Base-by-base conservation (phyloP, 441 rosid species). In the Populus hybrid region DNA sequence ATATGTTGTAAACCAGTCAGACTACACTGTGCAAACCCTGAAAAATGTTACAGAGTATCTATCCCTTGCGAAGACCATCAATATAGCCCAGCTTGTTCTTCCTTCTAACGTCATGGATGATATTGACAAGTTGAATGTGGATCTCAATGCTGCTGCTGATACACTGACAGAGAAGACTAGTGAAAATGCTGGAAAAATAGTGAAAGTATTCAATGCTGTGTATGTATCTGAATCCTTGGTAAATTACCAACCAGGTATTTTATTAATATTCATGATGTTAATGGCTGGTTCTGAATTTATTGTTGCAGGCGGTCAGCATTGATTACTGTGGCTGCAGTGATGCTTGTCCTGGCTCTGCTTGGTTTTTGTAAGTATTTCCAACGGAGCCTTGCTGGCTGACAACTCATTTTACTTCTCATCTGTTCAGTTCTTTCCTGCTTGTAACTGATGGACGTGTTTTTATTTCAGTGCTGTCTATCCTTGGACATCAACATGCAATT, bases 1-100 rank as follows among this genome's bases (percentile, higher is more conserved):
- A 69, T 95, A 89, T 82, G 97, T 95, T 7, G 97, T 95, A 23
- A 91, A 95, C 85, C 98, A 91, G 78, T 92, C 97, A 12, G 95
- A 94, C 84, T 95, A 90, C 86, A 94, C 97, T 6, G 97, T 91
- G 69, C 84, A 88, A 82, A 92, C 88, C 73, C 88, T 95, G 72
- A 87, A 82, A 81, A 94, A 95, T 82, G 99, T 95, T 63, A 95
- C 98, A 1, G 85, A 84, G 59, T 95, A 95, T 87, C 86, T 95
- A n/a, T 82, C 94, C 57, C 94, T 95, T 74, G 98, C 99, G 0
- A 95, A 95, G 85, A 88, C 86, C 73, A 90, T 92, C 81, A 95
- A 80, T 28, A 98, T 95, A 40, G 94, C 98, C 74, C 88, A 85
- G 74, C 75, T 95, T 74, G 88, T 87, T 67, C 92, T 95, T 85